Base-by-base conservation (phyloP, 345 rosid genomes). In the Adansonia digitata region DNA sequence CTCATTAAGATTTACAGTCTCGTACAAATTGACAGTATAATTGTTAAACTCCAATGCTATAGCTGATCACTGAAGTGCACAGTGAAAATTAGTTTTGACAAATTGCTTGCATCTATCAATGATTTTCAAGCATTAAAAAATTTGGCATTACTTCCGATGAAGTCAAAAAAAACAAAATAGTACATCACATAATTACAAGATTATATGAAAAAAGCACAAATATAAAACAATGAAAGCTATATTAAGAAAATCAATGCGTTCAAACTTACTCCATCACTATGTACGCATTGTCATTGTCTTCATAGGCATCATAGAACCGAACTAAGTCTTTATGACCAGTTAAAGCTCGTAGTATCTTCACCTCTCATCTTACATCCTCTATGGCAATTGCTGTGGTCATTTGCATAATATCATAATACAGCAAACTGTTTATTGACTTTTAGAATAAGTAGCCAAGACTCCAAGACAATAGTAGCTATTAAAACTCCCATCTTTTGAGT, bases 311-410 rank as follows among this genome's bases (percentile, higher is more conserved):
- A 71, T 89, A 84, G 78, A 93, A 91, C 81, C 86, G 91, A 67
- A 89, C 86, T 48, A 93, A 66, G 82, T 91, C 89, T 84, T 89
- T 90, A 81, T 93, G 95, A 59, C 97, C 97, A 8, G 91, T 87
- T 81, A 93, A 80, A 73, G 97, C 95, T 64, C 82, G 79, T 78
- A 93, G 75, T 80, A 93, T 91, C 82, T 90, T 87, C 65, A 91
- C 98, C 85, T 93, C 97, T 78, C 98, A 87, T 81, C 98, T 89
- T 17, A 93, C 98, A 82, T 93, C 98, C 82, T 93, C 98, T 26
- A 93, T 86, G 18, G 97, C 89, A 78, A 93, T 90, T 56, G 92
- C 87, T 2, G 97, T 93, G 0, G 94, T 91, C 98, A 93, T 91
- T 95, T 93, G 91, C 81, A 74, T 49, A n/a, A 45, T 35, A 45